These are phyloP conservation scores for Dothidotthia symphoricarpi DNA, from an alignment of 2,329 filamentous ascomycete genomes.

Conservation along the genomic window DNA sequence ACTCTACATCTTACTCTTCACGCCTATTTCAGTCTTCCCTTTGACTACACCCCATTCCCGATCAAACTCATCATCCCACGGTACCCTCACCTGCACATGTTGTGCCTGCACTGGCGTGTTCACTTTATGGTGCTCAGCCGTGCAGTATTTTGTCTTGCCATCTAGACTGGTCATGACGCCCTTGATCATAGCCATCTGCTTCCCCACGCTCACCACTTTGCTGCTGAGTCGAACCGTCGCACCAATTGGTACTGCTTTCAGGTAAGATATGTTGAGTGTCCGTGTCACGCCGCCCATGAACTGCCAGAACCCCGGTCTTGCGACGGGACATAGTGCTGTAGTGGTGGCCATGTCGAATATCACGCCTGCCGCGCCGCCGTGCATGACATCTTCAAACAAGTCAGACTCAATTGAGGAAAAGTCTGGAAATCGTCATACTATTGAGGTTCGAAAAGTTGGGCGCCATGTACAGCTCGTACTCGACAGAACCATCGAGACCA, in stretches of 20 bases:
- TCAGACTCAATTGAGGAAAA: constrained; percentile 3
- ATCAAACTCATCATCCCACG: constrained; percentile 49
- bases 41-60: constrained; percentile 20
- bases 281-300: constrained; percentile 54
- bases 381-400: constrained; percentile 38
- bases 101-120: constrained; percentile 43
- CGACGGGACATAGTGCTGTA: constrained; percentile 50
- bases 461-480: constrained; percentile 36
- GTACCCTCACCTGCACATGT: constrained; percentile 41
- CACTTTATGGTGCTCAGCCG: constrained; percentile 56
- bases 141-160: constrained; percentile 50
- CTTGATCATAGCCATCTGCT: constrained; percentile 54
- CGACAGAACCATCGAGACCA: constrained; percentile 35
- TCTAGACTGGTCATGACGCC: constrained; percentile 52
- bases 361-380: constrained; percentile 42
- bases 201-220: constrained; percentile 48
- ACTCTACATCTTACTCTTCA: constrained; percentile 22
- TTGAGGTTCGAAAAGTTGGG: constrained; percentile 43
- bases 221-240: constrained; percentile 47
- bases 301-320: constrained; percentile 52
- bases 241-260: constrained; percentile 50
- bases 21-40: constrained; percentile 4
- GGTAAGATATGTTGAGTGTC: constrained; percentile 52
- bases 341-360: constrained; percentile 49
- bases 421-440: constrained; percentile 17